Conservation (phyloP, 805 yeast species). For the Metschnikowia anglica region DNA sequence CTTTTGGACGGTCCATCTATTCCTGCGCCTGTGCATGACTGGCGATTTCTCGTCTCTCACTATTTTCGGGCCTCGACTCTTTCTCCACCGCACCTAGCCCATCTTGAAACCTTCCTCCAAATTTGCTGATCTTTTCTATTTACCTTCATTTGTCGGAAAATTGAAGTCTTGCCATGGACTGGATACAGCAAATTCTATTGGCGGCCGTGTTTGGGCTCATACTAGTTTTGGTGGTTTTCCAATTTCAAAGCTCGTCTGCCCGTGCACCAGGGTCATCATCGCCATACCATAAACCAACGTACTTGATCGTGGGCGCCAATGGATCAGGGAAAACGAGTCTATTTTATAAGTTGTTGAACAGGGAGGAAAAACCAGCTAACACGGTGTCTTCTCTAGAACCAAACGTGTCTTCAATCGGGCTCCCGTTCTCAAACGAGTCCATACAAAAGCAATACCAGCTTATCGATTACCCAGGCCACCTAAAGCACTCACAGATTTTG, state of each 20-base stretch:
- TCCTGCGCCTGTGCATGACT: neutral
- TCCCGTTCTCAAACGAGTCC: slow-evolving; percentile 38
- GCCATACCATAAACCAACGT: slow-evolving; percentile 46
- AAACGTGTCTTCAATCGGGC: slow-evolving; percentile 27
- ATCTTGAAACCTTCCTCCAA: too few relatives aligned
- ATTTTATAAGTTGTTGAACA: slow-evolving; percentile 33
- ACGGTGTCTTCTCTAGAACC: slow-evolving; percentile 44
- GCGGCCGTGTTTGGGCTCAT: slow-evolving; percentile 20
- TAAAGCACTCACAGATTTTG: slow-evolving; percentile 62
- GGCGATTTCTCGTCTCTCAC: neutral
- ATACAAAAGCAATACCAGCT: slow-evolving; percentile 46
- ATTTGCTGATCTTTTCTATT: too few relatives aligned
- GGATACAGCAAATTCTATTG: slow-evolving; percentile 15
- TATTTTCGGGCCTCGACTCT: neutral
- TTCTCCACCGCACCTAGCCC: neutral
- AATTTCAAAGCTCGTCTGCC: slow-evolving; percentile 6
- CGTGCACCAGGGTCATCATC: slow-evolving; percentile 7
- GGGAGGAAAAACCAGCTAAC: slow-evolving; percentile 13
- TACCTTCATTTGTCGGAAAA: neutral
- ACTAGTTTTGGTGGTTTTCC: slow-evolving; percentile 12
- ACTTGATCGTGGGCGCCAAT: slow-evolving; percentile 63
- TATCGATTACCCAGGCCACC: slow-evolving; percentile 88
- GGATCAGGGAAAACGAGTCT: slow-evolving; percentile 67
- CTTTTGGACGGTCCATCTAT: too few relatives aligned
- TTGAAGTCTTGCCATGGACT: slow-evolving; percentile 13